Evolutionary conservation across 1,284 basidiomycete species (phyloP).

Genomic region (Apiotrichum veenhuisii): DNA sequence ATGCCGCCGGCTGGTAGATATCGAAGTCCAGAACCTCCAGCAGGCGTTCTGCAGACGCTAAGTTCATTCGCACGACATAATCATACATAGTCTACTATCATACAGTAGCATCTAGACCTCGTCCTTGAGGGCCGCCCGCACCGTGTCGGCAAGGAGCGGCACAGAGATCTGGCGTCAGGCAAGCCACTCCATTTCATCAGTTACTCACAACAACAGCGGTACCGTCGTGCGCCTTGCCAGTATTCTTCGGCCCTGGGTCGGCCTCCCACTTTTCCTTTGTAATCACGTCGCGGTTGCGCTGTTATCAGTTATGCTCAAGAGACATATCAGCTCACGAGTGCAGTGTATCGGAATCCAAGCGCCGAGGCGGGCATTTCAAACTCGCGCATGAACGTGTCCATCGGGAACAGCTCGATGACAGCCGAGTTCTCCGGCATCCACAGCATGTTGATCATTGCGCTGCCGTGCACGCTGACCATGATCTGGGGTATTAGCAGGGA

Average conservation of each 20-base stretch:
- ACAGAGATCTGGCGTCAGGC: not conserved
- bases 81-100: too few species aligned
- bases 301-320: not conserved
- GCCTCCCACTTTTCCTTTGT: slow-evolving; percentile 21
- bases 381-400: not conserved
- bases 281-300: slow-evolving; percentile 14
- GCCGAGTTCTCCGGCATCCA: slow-evolving; percentile 26
- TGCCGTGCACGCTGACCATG: slow-evolving; percentile 27
- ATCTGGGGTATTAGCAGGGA: slow-evolving; percentile 11
- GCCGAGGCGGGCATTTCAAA: slow-evolving; percentile 1
- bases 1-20: too few species aligned
- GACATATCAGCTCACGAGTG: slow-evolving; percentile 8
- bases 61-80: too few species aligned
- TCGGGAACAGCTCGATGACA: slow-evolving; percentile 21
- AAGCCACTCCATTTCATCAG: not conserved
- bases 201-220: slow-evolving; percentile 2
- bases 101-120: too few species aligned
- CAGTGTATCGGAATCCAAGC: slow-evolving; percentile 22
- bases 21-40: too few species aligned
- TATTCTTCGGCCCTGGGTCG: slow-evolving; percentile 14
- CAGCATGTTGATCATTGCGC: slow-evolving; percentile 25
- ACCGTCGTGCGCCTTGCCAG: slow-evolving; percentile 20
- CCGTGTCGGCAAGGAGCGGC: not conserved
- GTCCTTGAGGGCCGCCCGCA: not conserved
- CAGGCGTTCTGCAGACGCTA: too few species aligned